Conservation (phyloP, 2,329 filamentous ascomycete species). For the Colletotrichum scovillei region DNA sequence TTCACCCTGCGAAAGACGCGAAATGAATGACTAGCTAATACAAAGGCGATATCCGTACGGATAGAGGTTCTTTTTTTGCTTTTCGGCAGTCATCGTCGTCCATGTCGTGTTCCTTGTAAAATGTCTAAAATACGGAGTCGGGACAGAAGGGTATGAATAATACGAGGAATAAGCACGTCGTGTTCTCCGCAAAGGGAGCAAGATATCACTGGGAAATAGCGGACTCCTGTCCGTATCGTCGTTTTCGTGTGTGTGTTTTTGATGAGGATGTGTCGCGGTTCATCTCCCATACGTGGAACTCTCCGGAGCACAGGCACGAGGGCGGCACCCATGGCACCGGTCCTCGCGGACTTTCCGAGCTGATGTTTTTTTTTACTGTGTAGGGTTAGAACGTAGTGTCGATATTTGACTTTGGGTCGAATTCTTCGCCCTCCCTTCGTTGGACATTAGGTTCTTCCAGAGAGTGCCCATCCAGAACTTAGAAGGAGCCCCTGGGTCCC, state of each 20-base stretch:
- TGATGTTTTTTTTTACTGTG: background rate
- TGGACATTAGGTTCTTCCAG: background rate
- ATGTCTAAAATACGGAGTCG: constrained; percentile 10
- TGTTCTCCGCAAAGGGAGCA: background rate
- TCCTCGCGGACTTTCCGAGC: constrained; percentile 1
- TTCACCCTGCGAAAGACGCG: background rate
- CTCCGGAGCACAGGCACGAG: constrained; percentile 2
- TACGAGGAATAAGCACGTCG: constrained; percentile 2
- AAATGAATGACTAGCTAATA: constrained; percentile 25
- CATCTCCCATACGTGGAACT: constrained; percentile 5
- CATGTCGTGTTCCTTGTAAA: constrained; percentile 11
- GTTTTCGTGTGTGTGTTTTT: background rate
- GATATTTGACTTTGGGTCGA: background rate
- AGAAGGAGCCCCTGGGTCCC: background rate
- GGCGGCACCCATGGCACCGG: background rate
- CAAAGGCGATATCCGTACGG: background rate
- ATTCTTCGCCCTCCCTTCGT: background rate
- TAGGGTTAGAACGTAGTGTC: too few species aligned
- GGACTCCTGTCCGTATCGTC: background rate
- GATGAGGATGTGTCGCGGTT: background rate
- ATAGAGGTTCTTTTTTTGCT: constrained; percentile 13
- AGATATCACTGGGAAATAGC: background rate
- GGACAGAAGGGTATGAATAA: constrained; percentile 15
- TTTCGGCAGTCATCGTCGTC: background rate
- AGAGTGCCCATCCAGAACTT: too few species aligned